Percentiles rank a stretch among this genome's conserved stretches.
phyloP scores from a whole-genome alignment of 2,329 filamentous ascomycete genomes.

The Fusarium acutatum region DNA sequence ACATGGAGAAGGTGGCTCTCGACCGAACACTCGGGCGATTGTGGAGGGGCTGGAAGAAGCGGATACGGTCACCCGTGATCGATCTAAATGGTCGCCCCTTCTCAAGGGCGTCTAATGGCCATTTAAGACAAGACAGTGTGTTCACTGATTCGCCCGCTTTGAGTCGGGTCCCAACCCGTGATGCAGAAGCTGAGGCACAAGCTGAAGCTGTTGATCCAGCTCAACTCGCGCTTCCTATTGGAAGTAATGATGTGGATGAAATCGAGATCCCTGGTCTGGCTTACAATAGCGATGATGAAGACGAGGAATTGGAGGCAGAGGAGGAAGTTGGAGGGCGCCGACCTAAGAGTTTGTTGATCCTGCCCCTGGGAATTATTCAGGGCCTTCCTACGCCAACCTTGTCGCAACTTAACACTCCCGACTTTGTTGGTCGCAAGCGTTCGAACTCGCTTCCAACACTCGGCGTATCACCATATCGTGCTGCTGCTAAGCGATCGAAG shows the following conservation, averaged over 20 bases:
- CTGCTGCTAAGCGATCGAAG: slow-evolving; percentile 16
- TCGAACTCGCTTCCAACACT: slow-evolving; percentile 42
- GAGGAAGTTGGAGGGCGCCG: slow-evolving; percentile 47
- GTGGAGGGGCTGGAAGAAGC: slow-evolving; percentile 96
- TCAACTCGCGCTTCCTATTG: slow-evolving; percentile 72
- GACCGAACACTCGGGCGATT: slow-evolving; percentile 88
- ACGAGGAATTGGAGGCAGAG: slow-evolving; percentile 48
- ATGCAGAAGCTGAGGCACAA: slow-evolving; percentile 31
- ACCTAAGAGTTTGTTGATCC: slow-evolving; percentile 55
- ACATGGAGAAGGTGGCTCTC: slow-evolving; percentile 92
- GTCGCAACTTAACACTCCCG: slow-evolving; percentile 48
- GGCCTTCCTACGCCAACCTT: slow-evolving; percentile 46
- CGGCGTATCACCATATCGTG: slow-evolving; percentile 35
- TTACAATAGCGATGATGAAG: slow-evolving; percentile 69
- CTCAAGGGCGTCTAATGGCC: slow-evolving; percentile 55
- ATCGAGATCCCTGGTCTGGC: slow-evolving; percentile 81
- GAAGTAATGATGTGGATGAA: slow-evolving; percentile 75
- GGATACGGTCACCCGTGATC: slow-evolving; percentile 67
- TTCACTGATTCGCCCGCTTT: slow-evolving; percentile 49
- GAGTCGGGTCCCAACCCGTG: slow-evolving; percentile 42
- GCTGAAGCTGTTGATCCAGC: slow-evolving; percentile 46
- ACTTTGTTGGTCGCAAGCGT: slow-evolving; percentile 47
- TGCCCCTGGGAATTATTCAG: slow-evolving; percentile 31
- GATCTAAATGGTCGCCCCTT: slow-evolving; percentile 59
- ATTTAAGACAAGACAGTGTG: slow-evolving; percentile 47